Evolutionary conservation across 2,329 filamentous ascomycete species (phyloP).

Genomic region (Teratosphaeria zuluensis): DNA sequence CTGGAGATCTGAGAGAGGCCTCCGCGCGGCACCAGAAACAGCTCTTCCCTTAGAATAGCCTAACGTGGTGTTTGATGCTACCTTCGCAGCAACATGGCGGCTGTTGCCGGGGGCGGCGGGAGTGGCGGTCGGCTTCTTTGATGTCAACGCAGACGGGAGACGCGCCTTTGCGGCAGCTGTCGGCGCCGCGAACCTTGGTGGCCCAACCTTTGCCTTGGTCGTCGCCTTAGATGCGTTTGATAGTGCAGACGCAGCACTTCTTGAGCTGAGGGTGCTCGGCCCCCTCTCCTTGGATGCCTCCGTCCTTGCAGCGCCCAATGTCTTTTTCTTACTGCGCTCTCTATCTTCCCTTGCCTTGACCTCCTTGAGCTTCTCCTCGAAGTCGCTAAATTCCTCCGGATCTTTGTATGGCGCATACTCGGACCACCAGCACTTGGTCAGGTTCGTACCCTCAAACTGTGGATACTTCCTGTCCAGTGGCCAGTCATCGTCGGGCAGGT

Average conservation of each 20-base stretch:
- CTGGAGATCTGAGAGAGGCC: constrained; percentile 15
- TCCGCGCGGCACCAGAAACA: constrained; percentile 32
- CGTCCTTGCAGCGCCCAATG: not conserved
- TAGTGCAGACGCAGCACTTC: constrained; percentile 37
- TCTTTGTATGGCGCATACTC: constrained; percentile 44
- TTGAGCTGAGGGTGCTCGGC: constrained; percentile 46
- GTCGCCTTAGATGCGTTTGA: constrained; percentile 12
- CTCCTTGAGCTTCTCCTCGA: constrained; percentile 45
- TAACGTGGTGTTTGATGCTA: constrained; percentile 68
- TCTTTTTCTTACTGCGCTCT: constrained; percentile 18
- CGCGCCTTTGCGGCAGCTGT: constrained; percentile 32
- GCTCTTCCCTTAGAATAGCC: constrained; percentile 73
- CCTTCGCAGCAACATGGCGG: constrained; percentile 52
- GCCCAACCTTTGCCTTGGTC: constrained; percentile 26
- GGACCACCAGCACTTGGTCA: constrained; percentile 42
- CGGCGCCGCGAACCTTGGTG: constrained; percentile 31
- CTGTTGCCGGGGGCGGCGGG: constrained; percentile 22
- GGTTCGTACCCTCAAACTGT: constrained; percentile 42
- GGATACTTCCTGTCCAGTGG: constrained; percentile 18
- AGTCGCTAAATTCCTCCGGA: constrained; percentile 51
- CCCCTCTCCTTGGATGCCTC: constrained; percentile 5
- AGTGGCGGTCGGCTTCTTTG: constrained; percentile 27
- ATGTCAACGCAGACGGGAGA: constrained; percentile 16
- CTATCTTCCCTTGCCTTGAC: constrained; percentile 12
- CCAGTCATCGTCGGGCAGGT: constrained; percentile 24